phyloP scores from a whole-genome alignment of 805 yeast genomes.

The Yarrowia divulgata region DNA sequence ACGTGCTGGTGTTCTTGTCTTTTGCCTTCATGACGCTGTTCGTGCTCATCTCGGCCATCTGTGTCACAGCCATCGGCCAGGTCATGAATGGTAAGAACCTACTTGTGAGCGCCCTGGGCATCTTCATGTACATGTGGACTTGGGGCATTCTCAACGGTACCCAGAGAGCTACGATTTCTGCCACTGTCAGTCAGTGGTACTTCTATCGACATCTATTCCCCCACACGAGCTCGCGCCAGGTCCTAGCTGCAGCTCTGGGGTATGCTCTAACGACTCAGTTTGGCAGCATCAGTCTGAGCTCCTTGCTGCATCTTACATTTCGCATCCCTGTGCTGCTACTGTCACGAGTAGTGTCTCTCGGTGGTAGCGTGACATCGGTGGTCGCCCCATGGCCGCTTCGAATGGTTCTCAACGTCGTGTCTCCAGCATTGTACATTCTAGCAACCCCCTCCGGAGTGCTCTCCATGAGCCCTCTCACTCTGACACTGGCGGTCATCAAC shows the following conservation, averaged over 20 bases:
- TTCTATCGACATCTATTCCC: constrained; percentile 47
- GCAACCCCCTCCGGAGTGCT: constrained; percentile 47
- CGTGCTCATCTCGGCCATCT: constrained; percentile 49
- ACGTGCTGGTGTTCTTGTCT: constrained; percentile 48
- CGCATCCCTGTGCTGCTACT: constrained; percentile 52
- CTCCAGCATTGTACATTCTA: constrained; percentile 42
- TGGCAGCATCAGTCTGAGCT: constrained; percentile 51
- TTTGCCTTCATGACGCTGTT: constrained; percentile 47
- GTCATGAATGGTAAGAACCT: constrained; percentile 12
- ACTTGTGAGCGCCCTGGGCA: constrained; percentile 44
- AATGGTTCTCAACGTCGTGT: constrained; percentile 38
- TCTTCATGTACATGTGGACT: constrained; percentile 54
- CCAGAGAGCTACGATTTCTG: constrained; percentile 51
- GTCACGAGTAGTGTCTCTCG: constrained; percentile 46
- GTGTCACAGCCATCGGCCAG: constrained; percentile 46
- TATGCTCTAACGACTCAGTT: constrained; percentile 49
- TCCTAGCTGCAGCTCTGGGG: constrained; percentile 45
- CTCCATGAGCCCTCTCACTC: constrained; percentile 51
- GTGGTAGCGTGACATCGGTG: neutral
- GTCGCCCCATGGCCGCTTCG: constrained; percentile 40
- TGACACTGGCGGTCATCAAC: constrained; percentile 51
- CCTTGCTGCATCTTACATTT: constrained; percentile 48
- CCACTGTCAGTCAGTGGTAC: constrained; percentile 53
- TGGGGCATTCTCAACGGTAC: constrained; percentile 53
- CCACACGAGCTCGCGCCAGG: constrained; percentile 42